Evolutionary conservation across 441 rosid species (phyloP), one percentile per base, ranked within the genome.

Genomic region (Erysimum pusillum): DNA sequence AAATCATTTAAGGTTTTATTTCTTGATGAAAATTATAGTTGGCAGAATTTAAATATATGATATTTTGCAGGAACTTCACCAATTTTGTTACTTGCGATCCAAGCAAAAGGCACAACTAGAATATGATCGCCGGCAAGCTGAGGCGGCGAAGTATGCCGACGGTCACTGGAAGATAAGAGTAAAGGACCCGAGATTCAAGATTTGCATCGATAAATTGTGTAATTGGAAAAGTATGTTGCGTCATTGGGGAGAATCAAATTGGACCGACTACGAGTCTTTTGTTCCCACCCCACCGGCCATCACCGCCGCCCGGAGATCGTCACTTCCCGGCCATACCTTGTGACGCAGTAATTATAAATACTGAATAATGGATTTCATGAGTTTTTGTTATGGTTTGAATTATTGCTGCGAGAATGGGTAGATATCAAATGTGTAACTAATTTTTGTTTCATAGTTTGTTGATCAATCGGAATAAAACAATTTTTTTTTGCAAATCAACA

Each of bases 41-140:
- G 51, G 51, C 20, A 45, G 9, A 45, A 15, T 5, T n/a, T 5
- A 22, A 22, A 22, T 4, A 58, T 14, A 32, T 36, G 45, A 36
- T 62, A 32, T 22, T 28, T 46, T 39, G 53, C 5, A 83, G 51
- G 77, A 86, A 65, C 75, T 94, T 78, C 97, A 89, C 53, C 91
- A 89, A 70, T 92, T 94, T 65, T 94, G 97, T 69, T 39, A 84
- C 69, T 44, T 94, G 77, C 69, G 72, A 36, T 94, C 98, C 7
- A 94, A 87, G 84, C 97, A 92, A 73, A 95, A 95, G 87, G 98
- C 98, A 5, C 94, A 85, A 60, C 61, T 95, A 13, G 97, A 92
- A 66, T 92, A 80, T 74, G 94, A 95, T 51, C 78, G 98, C 31
- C 82, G 83, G 78, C 83, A 87, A 85, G 98, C 99, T 7, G 91